Evolutionary conservation across 2,329 filamentous ascomycete genomes (phyloP), one percentile per base, ranked within the genome.

Genomic region (Scedosporium aurantiacum): DNA sequence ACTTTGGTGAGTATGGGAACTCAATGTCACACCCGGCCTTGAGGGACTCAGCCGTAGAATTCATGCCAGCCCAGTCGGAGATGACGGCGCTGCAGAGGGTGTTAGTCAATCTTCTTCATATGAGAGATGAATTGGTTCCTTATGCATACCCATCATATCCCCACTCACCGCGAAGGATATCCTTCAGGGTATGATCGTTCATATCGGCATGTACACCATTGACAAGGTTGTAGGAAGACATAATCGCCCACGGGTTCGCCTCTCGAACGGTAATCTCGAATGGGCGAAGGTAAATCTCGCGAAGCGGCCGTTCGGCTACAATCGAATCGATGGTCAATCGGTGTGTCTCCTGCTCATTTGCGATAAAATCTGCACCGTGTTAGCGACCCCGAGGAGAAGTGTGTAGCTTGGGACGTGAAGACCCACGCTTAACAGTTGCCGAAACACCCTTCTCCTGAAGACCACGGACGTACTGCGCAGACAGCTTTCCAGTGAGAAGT

Each of bases 401-500:
- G n/a, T 6, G 56, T 12, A 57, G 45, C 28, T 18, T 18, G 18
- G 6, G 8, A 16, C 25, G 18, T 14, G 4, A 1, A 8, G 3
- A 71, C 76, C 65, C 65, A 83, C 88, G 90, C 76, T 94, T 94
- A 66, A 92, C 85, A 0, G 89, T 90, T 10, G 90, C 88, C 6
- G 86, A 85, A 43, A 94, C 81, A 0, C 87, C 86, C 63, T 84
- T 86, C 25, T 86, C 85, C 69, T 94, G 90, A 61, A 89, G 76
- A 6, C 88, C 88, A 57, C 82, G 84, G 68, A 90, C 86, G 64
- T 89, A 89, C 63, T 87, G 81, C 0, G 87, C 83, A 12, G 88
- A 87, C 63, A 91, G 75, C 64, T 86, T 88, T 37, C 89, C 89
- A 0, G 89, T 90, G 4, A 95, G 78, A 8, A 87, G 81, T 0